Conservation (phyloP, 2,329 filamentous ascomycete species). For the Fusarium chaquense region DNA sequence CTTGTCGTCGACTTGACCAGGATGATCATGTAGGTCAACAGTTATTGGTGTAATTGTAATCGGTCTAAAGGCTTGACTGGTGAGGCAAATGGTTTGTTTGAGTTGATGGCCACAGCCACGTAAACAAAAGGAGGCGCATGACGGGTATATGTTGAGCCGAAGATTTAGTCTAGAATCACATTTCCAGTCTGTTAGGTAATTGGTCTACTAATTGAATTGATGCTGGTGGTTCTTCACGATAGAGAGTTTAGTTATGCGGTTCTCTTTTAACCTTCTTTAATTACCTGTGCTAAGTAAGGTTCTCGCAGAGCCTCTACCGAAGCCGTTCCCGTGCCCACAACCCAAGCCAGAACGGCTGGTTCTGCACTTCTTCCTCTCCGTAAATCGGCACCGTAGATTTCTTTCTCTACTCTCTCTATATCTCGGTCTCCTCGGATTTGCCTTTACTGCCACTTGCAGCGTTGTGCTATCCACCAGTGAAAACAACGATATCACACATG, state of each 20-base stretch:
- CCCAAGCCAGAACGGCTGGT: background rate
- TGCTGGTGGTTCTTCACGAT: background rate
- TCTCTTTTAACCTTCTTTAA: slow-evolving; percentile 23
- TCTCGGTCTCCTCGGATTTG: background rate
- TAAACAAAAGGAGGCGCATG: slow-evolving; percentile 23
- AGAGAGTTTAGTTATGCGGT: background rate
- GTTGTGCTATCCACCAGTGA: background rate
- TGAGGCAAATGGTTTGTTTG: background rate
- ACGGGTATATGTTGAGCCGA: slow-evolving; percentile 6
- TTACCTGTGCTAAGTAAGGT: background rate
- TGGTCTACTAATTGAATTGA: background rate
- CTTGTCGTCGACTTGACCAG: background rate
- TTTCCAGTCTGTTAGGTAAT: slow-evolving; percentile 10
- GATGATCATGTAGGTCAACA: slow-evolving; percentile 8
- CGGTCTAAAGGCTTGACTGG: background rate
- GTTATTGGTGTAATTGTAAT: slow-evolving; percentile 2
- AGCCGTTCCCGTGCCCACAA: slow-evolving; percentile 9
- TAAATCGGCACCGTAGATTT: background rate
- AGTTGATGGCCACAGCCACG: background rate
- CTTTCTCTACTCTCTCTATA: background rate
- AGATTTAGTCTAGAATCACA: background rate
- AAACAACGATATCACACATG: background rate
- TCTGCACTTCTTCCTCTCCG: background rate
- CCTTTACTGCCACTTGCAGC: slow-evolving; percentile 2
- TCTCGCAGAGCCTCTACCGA: background rate